phyloP scores from a whole-genome alignment of 75 land plant species.

The Cryptomeria japonica region DNA sequence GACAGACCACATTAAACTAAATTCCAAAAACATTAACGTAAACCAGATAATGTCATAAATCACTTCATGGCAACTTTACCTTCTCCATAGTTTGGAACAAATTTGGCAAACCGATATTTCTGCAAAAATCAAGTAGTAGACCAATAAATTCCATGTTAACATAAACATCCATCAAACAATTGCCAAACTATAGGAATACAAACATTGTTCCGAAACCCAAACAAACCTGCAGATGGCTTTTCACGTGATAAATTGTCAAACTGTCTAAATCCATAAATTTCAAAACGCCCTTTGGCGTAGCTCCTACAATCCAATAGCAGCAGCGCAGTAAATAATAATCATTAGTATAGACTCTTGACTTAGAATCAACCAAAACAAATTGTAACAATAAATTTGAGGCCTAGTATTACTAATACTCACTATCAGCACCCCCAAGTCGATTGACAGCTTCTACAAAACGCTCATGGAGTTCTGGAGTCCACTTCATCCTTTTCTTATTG shows the following conservation, averaged over 20 bases:
- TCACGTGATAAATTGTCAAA: conserved; percentile 79
- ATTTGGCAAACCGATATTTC: conserved; percentile 68
- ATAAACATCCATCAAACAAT: neutral
- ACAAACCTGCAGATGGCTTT: conserved; percentile 82
- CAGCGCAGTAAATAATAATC: neutral
- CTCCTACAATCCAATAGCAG: conserved; percentile 28
- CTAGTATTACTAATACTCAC: conserved; percentile 22
- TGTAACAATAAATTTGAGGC: neutral
- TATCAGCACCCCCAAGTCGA: conserved; percentile 57
- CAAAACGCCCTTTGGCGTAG: conserved; percentile 50
- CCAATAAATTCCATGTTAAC: neutral
- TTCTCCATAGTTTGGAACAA: conserved; percentile 40
- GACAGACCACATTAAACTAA: neutral
- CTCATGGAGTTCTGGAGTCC: conserved; percentile 63
- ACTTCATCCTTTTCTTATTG: conserved; percentile 40
- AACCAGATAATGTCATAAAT: neutral
- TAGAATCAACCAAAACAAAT: neutral
- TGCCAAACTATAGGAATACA: neutral
- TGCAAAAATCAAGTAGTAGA: conserved; percentile 19
- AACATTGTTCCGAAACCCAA: neutral
- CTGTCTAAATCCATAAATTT: conserved; percentile 76
- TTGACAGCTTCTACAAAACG: conserved; percentile 54
- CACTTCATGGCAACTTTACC: conserved; percentile 24
- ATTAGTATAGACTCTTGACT: neutral
- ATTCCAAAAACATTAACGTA: neutral